Conservation (phyloP, 23 red algal genomes). For the Gracilaria domingensis region DNA sequence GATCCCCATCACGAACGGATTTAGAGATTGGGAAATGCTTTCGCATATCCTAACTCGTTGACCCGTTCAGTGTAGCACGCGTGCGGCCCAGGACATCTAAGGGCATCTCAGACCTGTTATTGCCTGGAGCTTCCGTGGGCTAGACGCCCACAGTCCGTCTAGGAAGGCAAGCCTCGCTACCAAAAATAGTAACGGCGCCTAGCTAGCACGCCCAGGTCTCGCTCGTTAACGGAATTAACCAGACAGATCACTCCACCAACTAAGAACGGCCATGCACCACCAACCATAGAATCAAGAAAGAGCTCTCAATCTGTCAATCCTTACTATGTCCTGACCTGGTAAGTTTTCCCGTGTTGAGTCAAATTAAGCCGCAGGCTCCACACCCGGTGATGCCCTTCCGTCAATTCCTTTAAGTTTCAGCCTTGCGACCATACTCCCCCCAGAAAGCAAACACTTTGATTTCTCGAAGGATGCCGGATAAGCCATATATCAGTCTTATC, state of each 20-base stretch:
- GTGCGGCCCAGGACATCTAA: conserved; percentile 14
- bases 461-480: conserved; percentile 76
- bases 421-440: conserved; percentile 88
- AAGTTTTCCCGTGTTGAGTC: conserved; percentile 71
- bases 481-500: conserved; percentile 26
- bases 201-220: conserved; percentile 85
- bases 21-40: conserved; percentile 43
- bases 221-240: conserved; percentile 97
- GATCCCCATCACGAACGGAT: conserved; percentile 45
- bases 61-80: conserved; percentile 6
- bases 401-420: conserved; percentile 74
- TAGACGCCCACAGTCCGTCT: conserved; percentile 81
- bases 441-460: conserved; percentile 90
- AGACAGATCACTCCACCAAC: conserved; percentile 92
- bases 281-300: conserved; percentile 69
- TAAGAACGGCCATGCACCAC: conserved; percentile 67
- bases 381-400: conserved; percentile 68
- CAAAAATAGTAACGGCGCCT: background rate
- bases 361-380: conserved; percentile 75
- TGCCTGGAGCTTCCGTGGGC: conserved; percentile 81
- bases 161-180: conserved; percentile 33
- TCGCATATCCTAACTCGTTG: conserved; percentile 29
- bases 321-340: conserved; percentile 58
- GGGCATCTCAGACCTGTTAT: conserved; percentile 77
- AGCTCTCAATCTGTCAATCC: conserved; percentile 72